Conservation (phyloP, 1,284 basidiomycete species). For the Coriolopsis trogii region DNA sequence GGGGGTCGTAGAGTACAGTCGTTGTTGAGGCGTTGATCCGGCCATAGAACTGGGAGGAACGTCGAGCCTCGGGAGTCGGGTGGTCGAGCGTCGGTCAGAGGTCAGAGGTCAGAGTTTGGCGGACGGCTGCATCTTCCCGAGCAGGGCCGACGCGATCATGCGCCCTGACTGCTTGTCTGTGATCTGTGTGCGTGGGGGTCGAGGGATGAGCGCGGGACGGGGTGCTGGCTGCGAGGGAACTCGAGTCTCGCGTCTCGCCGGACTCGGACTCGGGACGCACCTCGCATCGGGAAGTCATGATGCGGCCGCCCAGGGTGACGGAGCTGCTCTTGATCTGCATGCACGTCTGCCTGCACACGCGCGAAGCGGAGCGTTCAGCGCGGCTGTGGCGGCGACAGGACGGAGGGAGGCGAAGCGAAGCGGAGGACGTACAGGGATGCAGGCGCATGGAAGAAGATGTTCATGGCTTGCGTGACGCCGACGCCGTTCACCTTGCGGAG, state of each 20-base stretch:
- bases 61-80: no score
- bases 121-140: slow-evolving; percentile 80
- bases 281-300: slow-evolving; percentile 73
- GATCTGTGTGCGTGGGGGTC: slow-evolving; percentile 41
- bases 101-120: neutral
- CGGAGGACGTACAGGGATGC: slow-evolving; percentile 55
- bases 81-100: no score
- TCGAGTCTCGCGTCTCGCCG: neutral
- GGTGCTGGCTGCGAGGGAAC: neutral
- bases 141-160: slow-evolving; percentile 62
- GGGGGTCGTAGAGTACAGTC: no score
- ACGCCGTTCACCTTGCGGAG: slow-evolving; percentile 65
- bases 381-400: neutral
- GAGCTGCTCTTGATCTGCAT: slow-evolving; percentile 64
- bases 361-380: slow-evolving; percentile 1
- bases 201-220: neutral
- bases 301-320: slow-evolving; percentile 62
- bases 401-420: neutral
- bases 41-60: no score
- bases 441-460: slow-evolving; percentile 67
- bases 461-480: slow-evolving; percentile 71
- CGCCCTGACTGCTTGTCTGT: slow-evolving; percentile 57
- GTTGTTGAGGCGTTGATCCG: no score
- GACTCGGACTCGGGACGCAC: slow-evolving; percentile 35
- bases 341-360: slow-evolving; percentile 56